Percentiles rank a stretch among this genome's conserved stretches.
Evolutionary conservation across 805 yeast genomes (phyloP).

Genomic region (Candida berthetii): DNA sequence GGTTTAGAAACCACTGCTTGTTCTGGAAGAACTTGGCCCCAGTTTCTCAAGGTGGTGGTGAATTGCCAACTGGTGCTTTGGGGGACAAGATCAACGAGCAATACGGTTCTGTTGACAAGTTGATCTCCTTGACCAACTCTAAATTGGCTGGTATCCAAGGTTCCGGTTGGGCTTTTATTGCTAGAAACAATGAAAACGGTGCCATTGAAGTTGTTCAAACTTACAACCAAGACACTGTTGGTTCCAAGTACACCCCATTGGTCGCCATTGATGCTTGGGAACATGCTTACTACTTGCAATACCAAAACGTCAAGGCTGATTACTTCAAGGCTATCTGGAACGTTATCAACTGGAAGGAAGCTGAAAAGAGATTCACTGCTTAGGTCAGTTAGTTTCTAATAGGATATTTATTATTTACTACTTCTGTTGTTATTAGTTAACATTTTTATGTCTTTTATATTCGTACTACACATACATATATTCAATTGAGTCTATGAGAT

Average conservation of each 20-base stretch:
- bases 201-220: slow-evolving; percentile 76
- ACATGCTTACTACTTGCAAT: slow-evolving; percentile 92
- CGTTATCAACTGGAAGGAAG: slow-evolving; percentile 91
- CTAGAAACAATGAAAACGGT: slow-evolving; percentile 70
- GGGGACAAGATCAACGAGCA: slow-evolving; percentile 52
- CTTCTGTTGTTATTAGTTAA: no score
- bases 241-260: slow-evolving; percentile 56
- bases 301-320: slow-evolving; percentile 85
- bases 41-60: slow-evolving; percentile 69
- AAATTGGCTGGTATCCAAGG: slow-evolving; percentile 88
- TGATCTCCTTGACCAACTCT: slow-evolving; percentile 57
- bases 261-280: slow-evolving; percentile 96
- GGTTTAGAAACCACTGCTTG: slow-evolving; percentile 76
- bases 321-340: slow-evolving; percentile 94
- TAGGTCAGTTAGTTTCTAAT: no score
- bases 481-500: no score
- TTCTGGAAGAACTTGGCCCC: slow-evolving; percentile 92
- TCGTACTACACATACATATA: no score
- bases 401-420: no score
- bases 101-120: slow-evolving; percentile 68
- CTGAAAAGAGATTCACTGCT: slow-evolving; percentile 58
- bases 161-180: slow-evolving; percentile 93
- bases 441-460: no score
- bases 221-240: slow-evolving; percentile 84
- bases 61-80: slow-evolving; percentile 47